Evolutionary conservation across 768 basidiomycete genomes (phyloP).

Genomic region (Mycena crocata): DNA sequence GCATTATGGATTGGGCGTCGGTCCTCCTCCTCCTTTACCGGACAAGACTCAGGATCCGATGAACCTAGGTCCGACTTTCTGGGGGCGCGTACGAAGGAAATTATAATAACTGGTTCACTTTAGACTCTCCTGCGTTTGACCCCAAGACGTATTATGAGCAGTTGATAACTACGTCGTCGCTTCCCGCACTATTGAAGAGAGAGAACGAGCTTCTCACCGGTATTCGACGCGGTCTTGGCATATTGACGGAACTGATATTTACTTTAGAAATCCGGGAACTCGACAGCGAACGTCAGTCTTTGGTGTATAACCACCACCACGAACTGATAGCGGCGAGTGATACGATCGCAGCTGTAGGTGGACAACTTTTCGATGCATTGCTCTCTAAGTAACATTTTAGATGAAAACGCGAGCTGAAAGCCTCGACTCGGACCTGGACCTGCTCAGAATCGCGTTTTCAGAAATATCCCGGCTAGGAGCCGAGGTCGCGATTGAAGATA

Average conservation of each 20-base stretch:
- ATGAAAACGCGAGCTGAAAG: slow-evolving; percentile 91
- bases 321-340: slow-evolving; percentile 95
- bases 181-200: slow-evolving; percentile 77
- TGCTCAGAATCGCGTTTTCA: slow-evolving; percentile 83
- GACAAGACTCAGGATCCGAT: slow-evolving; percentile 78
- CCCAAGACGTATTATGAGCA: slow-evolving; percentile 89
- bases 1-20: slow-evolving; percentile 88
- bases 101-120: not conserved
- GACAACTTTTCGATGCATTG: not conserved
- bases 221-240: slow-evolving; percentile 36
- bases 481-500: slow-evolving; percentile 67
- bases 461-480: slow-evolving; percentile 85
- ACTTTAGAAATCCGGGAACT: slow-evolving; percentile 84
- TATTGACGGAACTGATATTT: not conserved
- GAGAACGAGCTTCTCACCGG: slow-evolving; percentile 88
- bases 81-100: slow-evolving; percentile 6
- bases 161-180: slow-evolving; percentile 82
- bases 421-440: slow-evolving; percentile 86
- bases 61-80: slow-evolving; percentile 71
- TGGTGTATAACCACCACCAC: slow-evolving; percentile 96
- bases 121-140: slow-evolving; percentile 87
- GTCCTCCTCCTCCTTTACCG: slow-evolving; percentile 70
- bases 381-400: slow-evolving; percentile 50
- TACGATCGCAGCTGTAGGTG: slow-evolving; percentile 84
- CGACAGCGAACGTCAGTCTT: slow-evolving; percentile 88